Evolutionary conservation across 108 stramenopile species (phyloP), one percentile per base, ranked within the genome.

Genomic region (Fragilaria crotonensis): DNA sequence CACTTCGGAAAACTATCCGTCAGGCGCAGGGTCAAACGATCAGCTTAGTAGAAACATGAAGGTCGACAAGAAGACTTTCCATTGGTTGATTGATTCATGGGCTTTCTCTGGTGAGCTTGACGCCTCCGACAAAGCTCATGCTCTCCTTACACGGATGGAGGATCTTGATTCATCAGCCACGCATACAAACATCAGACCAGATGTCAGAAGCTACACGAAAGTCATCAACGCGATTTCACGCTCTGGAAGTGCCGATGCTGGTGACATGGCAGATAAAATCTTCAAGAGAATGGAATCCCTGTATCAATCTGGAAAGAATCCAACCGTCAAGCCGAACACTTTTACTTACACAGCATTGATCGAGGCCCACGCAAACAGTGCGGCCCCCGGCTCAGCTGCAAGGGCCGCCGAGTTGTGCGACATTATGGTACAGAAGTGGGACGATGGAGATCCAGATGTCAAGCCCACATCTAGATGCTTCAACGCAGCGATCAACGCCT

Each of bases 281-380:
- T 48, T 80, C 5, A 29, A 66, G 45, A 71, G 64, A 49, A 80
- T 80, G 79, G 69, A 76, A 49, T 11, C 48, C 20, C 30, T 80
- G 0, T 63, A 59, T 28, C 19, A 53, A 17, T 52, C 30, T 27
- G 75, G 79, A 36, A 53, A 60, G 46, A 66, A 71, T 45, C 31
- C 21, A n/a, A 25, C 33, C 0, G 66, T 57, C 28, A 66, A 71
- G 26, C 78, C 78, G 7, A 85, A 85, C 56, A 76, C 84, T 11
- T 85, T 77, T 57, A 83, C 84, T 7, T 89, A 89, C 67, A 83
- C 82, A 20, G 79, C 87, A 18, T 82, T 85, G 18, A 79, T 89
- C 55, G 84, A 89, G 57, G 87, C 87, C 2, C 59, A 85, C 50
- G 79, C 84, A 33, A 76, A 85, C 55, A 77, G 77, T 57, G 81